Evolutionary conservation across 768 basidiomycete genomes (phyloP).

Genomic region (Mycena indigotica): DNA sequence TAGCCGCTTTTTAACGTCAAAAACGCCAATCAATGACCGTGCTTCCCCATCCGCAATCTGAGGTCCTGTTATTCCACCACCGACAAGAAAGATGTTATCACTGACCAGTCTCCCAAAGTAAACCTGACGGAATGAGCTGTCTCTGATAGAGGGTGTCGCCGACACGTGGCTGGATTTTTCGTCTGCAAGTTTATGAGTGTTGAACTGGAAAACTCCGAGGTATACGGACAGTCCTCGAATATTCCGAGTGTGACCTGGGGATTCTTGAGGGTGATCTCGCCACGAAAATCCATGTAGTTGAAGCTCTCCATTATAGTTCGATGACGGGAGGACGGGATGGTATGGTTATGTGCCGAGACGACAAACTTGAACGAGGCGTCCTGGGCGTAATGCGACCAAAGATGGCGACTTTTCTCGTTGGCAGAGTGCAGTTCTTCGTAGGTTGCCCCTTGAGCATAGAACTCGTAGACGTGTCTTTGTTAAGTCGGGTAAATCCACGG

Average conservation of each 20-base stretch:
- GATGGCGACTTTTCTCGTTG: constrained; percentile 43
- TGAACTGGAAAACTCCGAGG: too few species aligned
- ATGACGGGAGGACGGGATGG: constrained; percentile 68
- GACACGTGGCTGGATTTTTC: constrained; percentile 42
- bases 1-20: constrained; percentile 85
- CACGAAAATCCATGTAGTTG: constrained; percentile 79
- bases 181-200: constrained; percentile 48
- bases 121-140: constrained; percentile 67
- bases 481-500: constrained; percentile 7
- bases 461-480: constrained; percentile 78
- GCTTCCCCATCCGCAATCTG: constrained; percentile 46
- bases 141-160: constrained; percentile 55
- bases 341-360: constrained; percentile 74
- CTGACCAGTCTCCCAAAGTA: constrained; percentile 89
- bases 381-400: constrained; percentile 62
- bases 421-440: constrained; percentile 72
- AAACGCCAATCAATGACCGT: constrained; percentile 64
- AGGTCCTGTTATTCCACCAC: not conserved
- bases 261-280: constrained; percentile 78
- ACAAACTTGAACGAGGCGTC: constrained; percentile 82
- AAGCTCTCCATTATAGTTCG: constrained; percentile 75
- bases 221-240: constrained; percentile 91
- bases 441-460: constrained; percentile 68
- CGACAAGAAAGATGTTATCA: constrained; percentile 17
- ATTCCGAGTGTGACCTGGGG: constrained; percentile 74